Evolutionary conservation across 2,329 filamentous ascomycete genomes (phyloP).

Genomic region (Pezizomycotina sp.): DNA sequence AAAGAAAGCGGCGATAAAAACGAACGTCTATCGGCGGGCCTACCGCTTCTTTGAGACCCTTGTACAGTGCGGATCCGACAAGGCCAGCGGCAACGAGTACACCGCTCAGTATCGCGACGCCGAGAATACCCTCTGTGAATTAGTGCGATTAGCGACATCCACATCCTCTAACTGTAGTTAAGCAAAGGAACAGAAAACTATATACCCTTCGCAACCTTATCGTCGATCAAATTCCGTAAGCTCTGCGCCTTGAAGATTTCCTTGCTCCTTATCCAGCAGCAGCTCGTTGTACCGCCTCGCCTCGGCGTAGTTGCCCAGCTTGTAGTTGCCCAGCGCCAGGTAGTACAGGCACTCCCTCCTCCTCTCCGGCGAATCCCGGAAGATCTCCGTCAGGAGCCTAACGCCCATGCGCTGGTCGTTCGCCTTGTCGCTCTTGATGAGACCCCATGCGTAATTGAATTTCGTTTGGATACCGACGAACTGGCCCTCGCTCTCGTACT

Average conservation of each 20-base stretch:
- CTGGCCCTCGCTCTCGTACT: constrained; percentile 95
- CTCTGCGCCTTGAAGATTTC: constrained; percentile 81
- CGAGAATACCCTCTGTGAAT: constrained; percentile 62
- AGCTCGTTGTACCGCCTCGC: constrained; percentile 88
- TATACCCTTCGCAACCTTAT: constrained; percentile 63
- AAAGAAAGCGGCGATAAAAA: constrained; percentile 2
- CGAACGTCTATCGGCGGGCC: constrained; percentile 3
- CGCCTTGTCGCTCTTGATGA: constrained; percentile 80
- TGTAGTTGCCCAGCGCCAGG: constrained; percentile 91
- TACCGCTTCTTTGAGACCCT: constrained; percentile 46
- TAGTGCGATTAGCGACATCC: constrained; percentile 4
- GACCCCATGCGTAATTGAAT: constrained; percentile 98
- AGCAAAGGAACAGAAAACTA: background rate
- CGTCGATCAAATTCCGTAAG: constrained; percentile 74
- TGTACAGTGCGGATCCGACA: constrained; percentile 71
- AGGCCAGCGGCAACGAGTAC: constrained; percentile 87
- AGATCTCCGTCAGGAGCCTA: constrained; percentile 76
- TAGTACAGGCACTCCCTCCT: constrained; percentile 97
- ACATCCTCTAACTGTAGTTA: background rate
- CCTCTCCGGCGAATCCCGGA: constrained; percentile 79
- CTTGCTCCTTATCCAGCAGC: constrained; percentile 75
- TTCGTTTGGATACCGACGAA: constrained; percentile 96
- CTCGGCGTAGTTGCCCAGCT: constrained; percentile 93
- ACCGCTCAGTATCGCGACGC: constrained; percentile 86
- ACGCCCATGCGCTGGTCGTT: constrained; percentile 87